Percentiles rank a stretch among this genome's conserved stretches.
These are phyloP conservation scores for Wickerhamiella spandovensis DNA, from an alignment of 805 yeast species.

Conservation along the genomic window DNA sequence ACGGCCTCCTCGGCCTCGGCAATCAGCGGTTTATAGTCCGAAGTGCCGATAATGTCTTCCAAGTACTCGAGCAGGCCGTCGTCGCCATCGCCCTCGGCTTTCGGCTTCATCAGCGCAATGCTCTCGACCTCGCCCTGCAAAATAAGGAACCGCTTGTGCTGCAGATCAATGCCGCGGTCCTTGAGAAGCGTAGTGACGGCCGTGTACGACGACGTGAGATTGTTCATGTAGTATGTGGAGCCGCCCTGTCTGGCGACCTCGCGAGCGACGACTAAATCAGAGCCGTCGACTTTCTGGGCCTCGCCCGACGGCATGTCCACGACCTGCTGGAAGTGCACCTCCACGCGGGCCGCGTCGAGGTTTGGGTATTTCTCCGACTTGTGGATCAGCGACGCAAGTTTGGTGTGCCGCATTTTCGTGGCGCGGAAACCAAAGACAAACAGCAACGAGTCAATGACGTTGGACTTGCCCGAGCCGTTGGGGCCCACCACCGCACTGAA, in stretches of 20 bases:
- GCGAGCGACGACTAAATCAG: slow-evolving; percentile 60
- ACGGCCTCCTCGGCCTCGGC: slow-evolving; percentile 48
- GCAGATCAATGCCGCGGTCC: slow-evolving; percentile 80
- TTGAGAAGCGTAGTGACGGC: slow-evolving; percentile 65
- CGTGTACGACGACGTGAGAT: slow-evolving; percentile 53
- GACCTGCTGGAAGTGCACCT: slow-evolving; percentile 73
- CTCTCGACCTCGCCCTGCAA: slow-evolving; percentile 97
- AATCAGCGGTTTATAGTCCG: slow-evolving; percentile 64
- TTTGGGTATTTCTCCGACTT: slow-evolving; percentile 63
- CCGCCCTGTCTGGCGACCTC: slow-evolving; percentile 39
- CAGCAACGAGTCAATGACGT: slow-evolving; percentile 89
- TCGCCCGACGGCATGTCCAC: slow-evolving; percentile 22
- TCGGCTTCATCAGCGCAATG: slow-evolving; percentile 97
- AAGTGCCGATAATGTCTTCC: slow-evolving; percentile 94
- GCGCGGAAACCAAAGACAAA: slow-evolving; percentile 97
- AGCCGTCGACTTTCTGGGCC: slow-evolving; percentile 36
- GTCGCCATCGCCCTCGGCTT: slow-evolving; percentile 82
- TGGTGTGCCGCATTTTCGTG: slow-evolving; percentile 90
- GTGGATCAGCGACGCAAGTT: slow-evolving; percentile 84
- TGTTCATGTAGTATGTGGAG: slow-evolving; percentile 68
- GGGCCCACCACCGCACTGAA: slow-evolving; percentile 98
- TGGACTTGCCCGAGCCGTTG: slow-evolving; percentile 95
- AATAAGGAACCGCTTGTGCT: slow-evolving; percentile 87
- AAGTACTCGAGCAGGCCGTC: slow-evolving; percentile 89
- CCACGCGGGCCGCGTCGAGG: slow-evolving; percentile 72